These are phyloP conservation scores for Ambispora gerdemannii DNA, from an alignment of 192 early-diverging fungal genomes.

Conservation along the genomic window DNA sequence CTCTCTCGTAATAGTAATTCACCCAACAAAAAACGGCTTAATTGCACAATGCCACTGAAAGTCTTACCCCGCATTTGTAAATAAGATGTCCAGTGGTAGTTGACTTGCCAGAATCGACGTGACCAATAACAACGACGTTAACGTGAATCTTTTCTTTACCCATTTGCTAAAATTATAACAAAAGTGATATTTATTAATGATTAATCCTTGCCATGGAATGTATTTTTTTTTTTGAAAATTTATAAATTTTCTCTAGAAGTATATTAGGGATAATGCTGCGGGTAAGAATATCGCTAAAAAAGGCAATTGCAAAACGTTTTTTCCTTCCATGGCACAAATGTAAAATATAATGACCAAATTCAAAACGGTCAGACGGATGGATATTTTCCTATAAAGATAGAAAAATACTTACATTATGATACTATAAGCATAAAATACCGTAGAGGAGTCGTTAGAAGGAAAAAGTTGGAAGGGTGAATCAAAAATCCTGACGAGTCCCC, in stretches of 20 bases:
- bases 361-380: slow-evolving; percentile 21
- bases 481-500: background rate
- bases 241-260: background rate
- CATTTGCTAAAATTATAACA: slow-evolving; percentile 21
- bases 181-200: background rate
- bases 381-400: slow-evolving; percentile 15
- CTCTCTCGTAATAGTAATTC: background rate
- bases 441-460: slow-evolving; percentile 28
- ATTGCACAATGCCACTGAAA: background rate
- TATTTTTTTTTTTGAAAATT: background rate
- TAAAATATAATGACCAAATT: background rate
- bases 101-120: slow-evolving; percentile 99
- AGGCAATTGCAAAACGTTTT: background rate
- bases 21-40: background rate
- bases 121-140: slow-evolving; percentile 95
- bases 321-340: background rate
- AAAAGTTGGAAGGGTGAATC: slow-evolving; percentile 4
- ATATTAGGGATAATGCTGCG: background rate
- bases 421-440: slow-evolving; percentile 29
- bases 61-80: slow-evolving; percentile 93
- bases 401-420: slow-evolving; percentile 25
- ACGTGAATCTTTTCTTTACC: slow-evolving; percentile 88
- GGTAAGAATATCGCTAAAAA: background rate
- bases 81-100: slow-evolving; percentile 99
- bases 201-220: background rate